Evolutionary conservation across 257 asterid species (phyloP).

Genomic region (Haberlea rhodopensis): DNA sequence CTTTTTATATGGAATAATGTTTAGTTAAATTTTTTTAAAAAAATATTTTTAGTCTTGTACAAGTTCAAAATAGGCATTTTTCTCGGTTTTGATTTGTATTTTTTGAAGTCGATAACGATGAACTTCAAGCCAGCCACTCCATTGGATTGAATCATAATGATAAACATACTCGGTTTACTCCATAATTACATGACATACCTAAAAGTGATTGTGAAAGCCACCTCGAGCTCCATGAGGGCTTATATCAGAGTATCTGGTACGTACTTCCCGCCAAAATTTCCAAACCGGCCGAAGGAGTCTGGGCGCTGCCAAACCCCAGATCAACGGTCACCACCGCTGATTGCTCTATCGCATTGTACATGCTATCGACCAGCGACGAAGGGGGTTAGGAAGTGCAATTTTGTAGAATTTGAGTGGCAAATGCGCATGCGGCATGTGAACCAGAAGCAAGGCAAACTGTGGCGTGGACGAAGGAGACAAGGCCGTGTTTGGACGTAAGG

Average conservation of each 20-base stretch:
- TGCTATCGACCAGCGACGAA: slow-evolving; percentile 29
- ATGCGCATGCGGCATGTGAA: slow-evolving; percentile 23
- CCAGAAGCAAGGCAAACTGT: slow-evolving; percentile 30
- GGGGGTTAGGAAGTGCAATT: slow-evolving; percentile 24
- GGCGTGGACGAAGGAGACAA: slow-evolving; percentile 29
- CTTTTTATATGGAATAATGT: slow-evolving; percentile 46
- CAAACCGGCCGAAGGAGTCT: slow-evolving; percentile 84
- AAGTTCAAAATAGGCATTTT: slow-evolving; percentile 28
- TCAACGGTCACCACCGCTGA: slow-evolving; percentile 41
- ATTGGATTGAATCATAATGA: too few species aligned
- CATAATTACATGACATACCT: too few species aligned
- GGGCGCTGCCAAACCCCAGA: slow-evolving; percentile 48
- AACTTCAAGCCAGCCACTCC: too few species aligned
- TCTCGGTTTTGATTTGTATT: slow-evolving; percentile 20
- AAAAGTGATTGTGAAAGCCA: slow-evolving; percentile 62
- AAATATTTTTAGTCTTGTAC: slow-evolving; percentile 10
- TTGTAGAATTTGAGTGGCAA: slow-evolving; percentile 28
- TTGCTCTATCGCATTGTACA: slow-evolving; percentile 30
- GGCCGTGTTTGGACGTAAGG: slow-evolving; percentile 47
- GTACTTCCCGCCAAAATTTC: slow-evolving; percentile 81
- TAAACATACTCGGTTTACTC: too few species aligned
- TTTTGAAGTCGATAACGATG: slow-evolving; percentile 11
- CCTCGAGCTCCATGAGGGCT: slow-evolving; percentile 89
- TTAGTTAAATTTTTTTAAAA: neutral
- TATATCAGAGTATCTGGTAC: slow-evolving; percentile 90